Percentiles rank a stretch among this genome's conserved stretches.
phyloP scores from a whole-genome alignment of 2,329 filamentous ascomycete genomes.

The Penicillium sclerotiorum region DNA sequence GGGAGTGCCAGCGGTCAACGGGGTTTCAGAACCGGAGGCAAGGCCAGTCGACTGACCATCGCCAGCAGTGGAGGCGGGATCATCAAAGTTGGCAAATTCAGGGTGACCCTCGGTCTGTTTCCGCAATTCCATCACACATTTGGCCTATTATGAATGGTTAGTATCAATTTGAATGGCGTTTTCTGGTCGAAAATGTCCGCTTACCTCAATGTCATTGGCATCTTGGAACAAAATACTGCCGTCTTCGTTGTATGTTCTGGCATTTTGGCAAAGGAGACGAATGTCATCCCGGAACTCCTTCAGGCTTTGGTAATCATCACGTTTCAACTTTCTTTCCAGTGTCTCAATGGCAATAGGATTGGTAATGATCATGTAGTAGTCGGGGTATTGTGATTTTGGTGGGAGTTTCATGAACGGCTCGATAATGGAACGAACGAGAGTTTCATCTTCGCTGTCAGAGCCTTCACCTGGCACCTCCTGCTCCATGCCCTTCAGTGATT shows the following conservation, averaged over 20 bases:
- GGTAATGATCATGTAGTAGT: constrained; percentile 93
- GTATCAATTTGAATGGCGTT: background rate
- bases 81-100: constrained; percentile 60
- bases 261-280: constrained; percentile 82
- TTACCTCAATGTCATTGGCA: constrained; percentile 88
- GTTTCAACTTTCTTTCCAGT: constrained; percentile 93
- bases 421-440: constrained; percentile 76
- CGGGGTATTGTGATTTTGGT: constrained; percentile 83
- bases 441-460: constrained; percentile 56
- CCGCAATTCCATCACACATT: constrained; percentile 55
- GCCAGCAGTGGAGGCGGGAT: constrained; percentile 47
- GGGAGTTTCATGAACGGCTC: constrained; percentile 92
- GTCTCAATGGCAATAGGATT: constrained; percentile 95
- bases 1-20: constrained; percentile 59
- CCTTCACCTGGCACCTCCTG: constrained; percentile 64
- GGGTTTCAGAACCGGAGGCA: constrained; percentile 58
- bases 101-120: constrained; percentile 59
- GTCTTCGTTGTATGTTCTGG: constrained; percentile 95
- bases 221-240: constrained; percentile 89
- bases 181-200: constrained; percentile 39
- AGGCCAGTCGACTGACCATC: constrained; percentile 55
- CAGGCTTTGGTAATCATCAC: constrained; percentile 83
- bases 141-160: constrained; percentile 40
- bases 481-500: constrained; percentile 80
- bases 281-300: constrained; percentile 83